Percentiles rank a stretch among this genome's conserved stretches.
These are phyloP conservation scores for Bidens hawaiensis DNA, from an alignment of 140 eudicot genomes.

Conservation along the genomic window DNA sequence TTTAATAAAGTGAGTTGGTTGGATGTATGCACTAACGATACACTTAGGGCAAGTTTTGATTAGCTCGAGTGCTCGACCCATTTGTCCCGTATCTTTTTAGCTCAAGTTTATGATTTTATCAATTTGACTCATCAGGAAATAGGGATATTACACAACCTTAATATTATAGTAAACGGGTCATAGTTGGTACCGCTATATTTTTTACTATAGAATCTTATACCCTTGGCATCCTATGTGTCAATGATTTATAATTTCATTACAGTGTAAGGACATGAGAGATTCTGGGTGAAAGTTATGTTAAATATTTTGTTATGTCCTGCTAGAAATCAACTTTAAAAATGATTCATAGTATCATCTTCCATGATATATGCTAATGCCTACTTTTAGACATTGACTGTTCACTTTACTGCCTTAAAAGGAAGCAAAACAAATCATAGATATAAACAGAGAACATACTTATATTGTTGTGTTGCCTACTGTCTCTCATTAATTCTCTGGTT, in stretches of 20 bases:
- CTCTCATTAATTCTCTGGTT: neutral
- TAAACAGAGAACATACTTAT: neutral
- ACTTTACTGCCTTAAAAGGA: neutral
- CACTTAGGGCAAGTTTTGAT: neutral
- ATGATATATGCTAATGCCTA: neutral
- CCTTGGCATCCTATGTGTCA: slow-evolving; percentile 6
- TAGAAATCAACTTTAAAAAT: neutral
- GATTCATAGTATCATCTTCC: neutral
- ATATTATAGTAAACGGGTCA: neutral
- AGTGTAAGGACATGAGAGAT: neutral
- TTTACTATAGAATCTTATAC: slow-evolving; percentile 1
- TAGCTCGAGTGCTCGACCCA: neutral
- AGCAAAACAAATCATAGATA: neutral
- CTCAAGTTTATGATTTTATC: neutral
- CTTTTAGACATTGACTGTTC: neutral
- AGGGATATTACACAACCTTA: neutral
- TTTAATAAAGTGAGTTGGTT: neutral
- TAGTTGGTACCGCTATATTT: neutral
- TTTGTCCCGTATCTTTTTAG: neutral
- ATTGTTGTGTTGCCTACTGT: no score
- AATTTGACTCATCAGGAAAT: neutral
- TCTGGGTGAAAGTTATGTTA: slow-evolving; percentile 1
- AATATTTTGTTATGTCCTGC: neutral
- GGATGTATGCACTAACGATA: neutral
- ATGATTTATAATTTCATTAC: neutral